Evolutionary conservation across 2,329 filamentous ascomycete genomes (phyloP), one percentile per base, ranked within the genome.

Genomic region (Xylariaceae sp.): DNA sequence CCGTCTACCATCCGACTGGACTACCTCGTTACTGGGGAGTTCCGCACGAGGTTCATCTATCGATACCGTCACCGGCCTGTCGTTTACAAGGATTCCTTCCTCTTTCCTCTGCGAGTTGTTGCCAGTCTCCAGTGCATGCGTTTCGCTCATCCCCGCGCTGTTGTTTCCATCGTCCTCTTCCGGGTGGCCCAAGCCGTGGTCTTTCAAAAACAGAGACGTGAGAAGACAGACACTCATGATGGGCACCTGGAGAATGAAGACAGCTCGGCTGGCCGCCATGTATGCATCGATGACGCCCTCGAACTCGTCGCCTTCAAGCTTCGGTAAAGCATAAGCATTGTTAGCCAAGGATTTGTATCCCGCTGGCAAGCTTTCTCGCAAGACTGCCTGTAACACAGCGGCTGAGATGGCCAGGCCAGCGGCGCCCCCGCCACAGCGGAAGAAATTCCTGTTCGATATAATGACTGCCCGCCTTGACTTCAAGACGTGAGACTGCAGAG

Each of bases 361-460:
- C 5, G 38, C 2, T 2, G 59, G 59, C 13, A 63, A 46, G 2
- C 50, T 47, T 0, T 44, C 44, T 15, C 53, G 43, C 11, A 63
- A 40, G 2, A 53, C 47, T 2, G 55, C 57, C 34, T 63, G 62
- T 8, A 64, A 48, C 2, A 79, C 60, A 2, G 74, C 73, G 1
- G 74, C 74, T 0, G 71, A 74, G 7, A 80, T 60, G 0, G 75
- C 76, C 0, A 83, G 66, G 0, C 78, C 77, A 11, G 70, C 65
- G 1, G 76, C 66, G 16, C 76, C 78, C 8, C 79, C 78, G 3
- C 76, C 61, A 32, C 70, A 73, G 6, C 79, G 70, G 43, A 81
- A 66, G 52, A 82, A 82, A 48, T 83, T 83, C 1, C 78, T 67
- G 36, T 73, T 71, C 2, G 74, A 76, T 24, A 80, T 81, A 14